Evolutionary conservation across 2,329 filamentous ascomycete genomes (phyloP), one percentile per base, ranked within the genome.

Genomic region (Epichloe gansuensis): DNA sequence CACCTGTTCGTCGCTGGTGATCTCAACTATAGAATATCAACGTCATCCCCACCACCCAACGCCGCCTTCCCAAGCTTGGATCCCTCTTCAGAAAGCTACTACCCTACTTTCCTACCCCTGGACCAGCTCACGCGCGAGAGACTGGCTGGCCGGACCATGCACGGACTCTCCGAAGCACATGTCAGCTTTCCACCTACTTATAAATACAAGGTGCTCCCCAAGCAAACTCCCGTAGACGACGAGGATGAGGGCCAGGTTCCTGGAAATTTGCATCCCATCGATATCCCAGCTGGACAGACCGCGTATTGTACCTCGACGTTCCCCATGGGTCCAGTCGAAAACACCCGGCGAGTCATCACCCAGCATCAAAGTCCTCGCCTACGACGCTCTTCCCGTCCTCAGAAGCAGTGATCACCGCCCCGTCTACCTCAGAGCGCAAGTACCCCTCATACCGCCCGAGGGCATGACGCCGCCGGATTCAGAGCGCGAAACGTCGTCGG

Each of bases 271-370:
- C 90, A 7, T 73, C 75, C 53, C 87, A 94, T 65, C 83, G 93
- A 46, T 94, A 88, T 77, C 91, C 93, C 1, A 84, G 85, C 62
- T 97, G 91, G 93, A 95, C 90, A 62, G 93, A 97, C 67, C 82
- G 93, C 3, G 84, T 97, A 21, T 72, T 97, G 21, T 97, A 83
- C 67, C 73, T 91, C 3, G 80, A 85, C 50, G 69, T 77, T 23
- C 81, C 78, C 66, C 67, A 23, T 82, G 78, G 76, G 63, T 74
- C 41, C 67, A 67, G 62, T 65, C 57, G 50, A 67, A 67, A 61
- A 65, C 58, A 50, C 23, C 52, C 52, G 17, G 54, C 57, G 13
- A 62, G 46, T 51, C 57, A 4, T 60, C 60, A 9, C 15, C 23
- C 15, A 60, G 62, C 37, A 69, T 81, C 38, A 65, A 72, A 7